Base-by-base conservation (phyloP, 2,329 filamentous ascomycete genomes). In the Coniochaeta sp. region DNA sequence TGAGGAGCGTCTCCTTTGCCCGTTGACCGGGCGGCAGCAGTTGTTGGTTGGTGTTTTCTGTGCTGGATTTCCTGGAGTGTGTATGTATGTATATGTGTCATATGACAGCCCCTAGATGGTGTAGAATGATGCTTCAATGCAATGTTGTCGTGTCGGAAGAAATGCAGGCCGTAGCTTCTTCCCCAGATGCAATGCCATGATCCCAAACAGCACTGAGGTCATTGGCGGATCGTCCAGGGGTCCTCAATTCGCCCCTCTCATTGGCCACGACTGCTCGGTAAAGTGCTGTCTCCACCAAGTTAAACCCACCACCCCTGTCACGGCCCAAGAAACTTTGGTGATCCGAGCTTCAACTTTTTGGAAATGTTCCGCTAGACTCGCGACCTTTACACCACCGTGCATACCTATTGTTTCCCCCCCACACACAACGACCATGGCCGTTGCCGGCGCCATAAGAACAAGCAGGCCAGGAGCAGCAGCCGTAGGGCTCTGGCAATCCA, bases 211-310 rank as follows among this genome's bases (percentile, higher is more conserved):
- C 24, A 31, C 45, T 48, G 45, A 48, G 45, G 45, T 48, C 45
- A 48, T 48, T 48, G 26, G 26, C 5, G 6, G 24, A 13, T 24
- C 30, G 28, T 48, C n/a, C 45, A 7, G 30, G 26, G 45, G 45
- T 31, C 45, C 45, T 38, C 50, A 52, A 52, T 52, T 52, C 6
- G 30, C 4, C n/a, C 3, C 6, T 14, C 16, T 52, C n/a, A 52
- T 38, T 52, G 50, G 50, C 20, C 32, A 32, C 30, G 18, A 48
- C 48, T 10, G 14, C 13, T 26, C 40, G 14, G 22, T 20, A 24
- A 9, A 14, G 6, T 24, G 16, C n/a, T n/a, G n/a, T n/a, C n/a
- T n/a, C n/a, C n/a, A n/a, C n/a, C n/a, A n/a, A n/a, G n/a, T n/a
- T n/a, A n/a, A n/a, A 4, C 48, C n/a, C 4, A 12, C 16, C 22